Conservation (phyloP, 2,329 filamentous ascomycete species). For the Dryadomyces quercivorus region DNA sequence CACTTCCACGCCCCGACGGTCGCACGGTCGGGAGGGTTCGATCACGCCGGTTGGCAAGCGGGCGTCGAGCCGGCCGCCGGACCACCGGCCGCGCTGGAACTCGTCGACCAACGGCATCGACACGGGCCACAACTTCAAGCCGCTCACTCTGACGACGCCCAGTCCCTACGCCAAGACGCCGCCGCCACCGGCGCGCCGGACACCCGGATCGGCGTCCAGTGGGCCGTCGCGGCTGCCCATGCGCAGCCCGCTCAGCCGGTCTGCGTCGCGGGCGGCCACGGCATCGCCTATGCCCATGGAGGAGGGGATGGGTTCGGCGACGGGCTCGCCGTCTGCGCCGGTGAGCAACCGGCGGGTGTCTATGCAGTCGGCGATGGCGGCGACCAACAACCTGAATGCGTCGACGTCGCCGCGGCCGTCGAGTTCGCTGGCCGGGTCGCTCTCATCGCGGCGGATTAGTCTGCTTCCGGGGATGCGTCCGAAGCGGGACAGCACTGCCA, state of each 20-base stretch:
- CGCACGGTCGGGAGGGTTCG: slow-evolving; percentile 24
- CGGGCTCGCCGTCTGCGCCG: background rate
- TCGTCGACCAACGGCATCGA: slow-evolving; percentile 51
- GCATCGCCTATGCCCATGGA: background rate
- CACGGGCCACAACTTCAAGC: slow-evolving; percentile 56
- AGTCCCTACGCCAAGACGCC: slow-evolving; percentile 40
- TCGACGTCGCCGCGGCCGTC: background rate
- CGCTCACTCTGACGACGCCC: slow-evolving; percentile 46
- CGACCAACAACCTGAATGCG: background rate
- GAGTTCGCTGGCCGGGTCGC: background rate
- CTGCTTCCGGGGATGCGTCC: background rate
- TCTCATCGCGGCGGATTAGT: background rate
- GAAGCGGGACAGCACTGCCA: background rate
- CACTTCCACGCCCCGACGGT: background rate
- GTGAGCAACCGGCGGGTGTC: background rate
- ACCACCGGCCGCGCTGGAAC: slow-evolving; percentile 63
- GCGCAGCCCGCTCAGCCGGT: slow-evolving; percentile 33
- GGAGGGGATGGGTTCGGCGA: background rate
- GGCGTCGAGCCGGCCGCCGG: slow-evolving; percentile 22
- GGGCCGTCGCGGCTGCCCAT: slow-evolving; percentile 37
- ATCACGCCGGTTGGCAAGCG: slow-evolving; percentile 29
- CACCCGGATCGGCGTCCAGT: slow-evolving; percentile 28
- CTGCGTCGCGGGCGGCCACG: background rate
- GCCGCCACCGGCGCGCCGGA: slow-evolving; percentile 26
- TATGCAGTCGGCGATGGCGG: background rate